A percentile compares a stretch with the other conserved stretches of the same genome.
Evolutionary conservation across 768 basidiomycete genomes (phyloP).

Genomic region (Rhodotorula paludigena): DNA sequence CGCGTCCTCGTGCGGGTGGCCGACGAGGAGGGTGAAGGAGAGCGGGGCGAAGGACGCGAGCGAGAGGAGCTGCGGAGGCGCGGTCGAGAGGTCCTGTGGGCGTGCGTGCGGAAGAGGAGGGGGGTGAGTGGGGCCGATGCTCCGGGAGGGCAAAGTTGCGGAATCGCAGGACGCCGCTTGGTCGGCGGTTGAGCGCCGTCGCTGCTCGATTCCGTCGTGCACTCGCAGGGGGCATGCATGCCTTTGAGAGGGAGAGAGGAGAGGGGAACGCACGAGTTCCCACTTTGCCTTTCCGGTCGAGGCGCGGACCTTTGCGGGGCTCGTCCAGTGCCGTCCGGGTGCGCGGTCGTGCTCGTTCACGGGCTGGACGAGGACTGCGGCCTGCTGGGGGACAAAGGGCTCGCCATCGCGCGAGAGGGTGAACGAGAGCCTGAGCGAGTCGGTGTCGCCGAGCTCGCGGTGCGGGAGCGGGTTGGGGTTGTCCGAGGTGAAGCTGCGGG

Average conservation of each 20-base stretch:
- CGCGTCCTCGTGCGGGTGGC: background rate
- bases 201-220: no score
- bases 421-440: slow-evolving; percentile 37
- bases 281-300: slow-evolving; percentile 23
- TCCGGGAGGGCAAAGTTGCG: no score
- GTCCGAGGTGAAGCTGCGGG: slow-evolving; percentile 14
- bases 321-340: slow-evolving; percentile 1
- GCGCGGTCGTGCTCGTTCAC: background rate
- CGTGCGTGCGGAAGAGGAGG: background rate
- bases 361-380: slow-evolving; percentile 15
- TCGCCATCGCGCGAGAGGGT: slow-evolving; percentile 2
- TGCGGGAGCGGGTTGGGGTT: background rate
- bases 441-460: slow-evolving; percentile 10
- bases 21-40: slow-evolving; percentile 33
- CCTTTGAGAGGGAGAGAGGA: no score
- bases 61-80: slow-evolving; percentile 26
- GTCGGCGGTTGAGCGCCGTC: no score
- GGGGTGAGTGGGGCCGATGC: background rate
- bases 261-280: slow-evolving; percentile 25
- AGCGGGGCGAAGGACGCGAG: slow-evolving; percentile 25
- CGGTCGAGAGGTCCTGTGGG: slow-evolving; percentile 30
- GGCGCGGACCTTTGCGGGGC: slow-evolving; percentile 16
- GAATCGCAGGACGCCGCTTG: no score
- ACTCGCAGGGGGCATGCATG: no score
- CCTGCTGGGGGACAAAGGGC: slow-evolving; percentile 26